Percentiles rank a stretch among this genome's conserved stretches.
phyloP scores from a whole-genome alignment of 2,329 filamentous ascomycete genomes.

The Ustilaginoidea virens region DNA sequence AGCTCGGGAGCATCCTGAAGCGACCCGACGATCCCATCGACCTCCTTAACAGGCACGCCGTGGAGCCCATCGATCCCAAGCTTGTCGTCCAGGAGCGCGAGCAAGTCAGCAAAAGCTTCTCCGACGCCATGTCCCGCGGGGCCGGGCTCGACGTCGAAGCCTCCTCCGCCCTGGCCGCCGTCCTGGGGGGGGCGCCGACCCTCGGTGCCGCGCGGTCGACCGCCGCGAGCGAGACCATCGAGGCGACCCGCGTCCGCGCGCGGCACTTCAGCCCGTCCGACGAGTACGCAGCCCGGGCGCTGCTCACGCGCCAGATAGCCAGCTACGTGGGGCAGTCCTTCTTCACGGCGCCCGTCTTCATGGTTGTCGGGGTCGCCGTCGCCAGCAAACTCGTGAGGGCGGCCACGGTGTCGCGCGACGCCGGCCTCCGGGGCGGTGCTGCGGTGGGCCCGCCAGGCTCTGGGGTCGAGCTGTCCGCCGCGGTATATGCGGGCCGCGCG shows the following conservation, averaged over 20 bases:
- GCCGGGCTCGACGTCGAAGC: slow-evolving; percentile 5
- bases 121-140: slow-evolving; percentile 4
- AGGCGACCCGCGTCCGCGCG: slow-evolving; percentile 1
- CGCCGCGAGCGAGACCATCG: not conserved
- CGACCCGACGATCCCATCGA: slow-evolving; percentile 6
- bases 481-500: slow-evolving; percentile 4
- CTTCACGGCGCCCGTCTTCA: slow-evolving; percentile 6
- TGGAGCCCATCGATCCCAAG: slow-evolving; percentile 3
- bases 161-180: slow-evolving; percentile 6
- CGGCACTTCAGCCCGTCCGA: slow-evolving; percentile 1
- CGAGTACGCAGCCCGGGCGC: not conserved
- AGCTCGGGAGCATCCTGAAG: slow-evolving; percentile 6
- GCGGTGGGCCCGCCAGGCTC: slow-evolving; percentile 6
- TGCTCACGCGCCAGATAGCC: not conserved
- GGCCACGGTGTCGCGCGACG: slow-evolving; percentile 1
- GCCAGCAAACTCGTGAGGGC: slow-evolving; percentile 4
- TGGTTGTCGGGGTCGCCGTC: slow-evolving; percentile 6
- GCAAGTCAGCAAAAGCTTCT: slow-evolving; percentile 7
- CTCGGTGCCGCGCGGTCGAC: slow-evolving; percentile 4
- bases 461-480: slow-evolving; percentile 6
- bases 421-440: slow-evolving; percentile 4
- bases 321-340: slow-evolving; percentile 4
- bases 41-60: slow-evolving; percentile 5
- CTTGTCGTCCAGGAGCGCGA: slow-evolving; percentile 5
- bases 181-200: slow-evolving; percentile 5